Evolutionary conservation across 148 eudicot genomes (phyloP).

Genomic region (Vaccinium corymbosum): DNA sequence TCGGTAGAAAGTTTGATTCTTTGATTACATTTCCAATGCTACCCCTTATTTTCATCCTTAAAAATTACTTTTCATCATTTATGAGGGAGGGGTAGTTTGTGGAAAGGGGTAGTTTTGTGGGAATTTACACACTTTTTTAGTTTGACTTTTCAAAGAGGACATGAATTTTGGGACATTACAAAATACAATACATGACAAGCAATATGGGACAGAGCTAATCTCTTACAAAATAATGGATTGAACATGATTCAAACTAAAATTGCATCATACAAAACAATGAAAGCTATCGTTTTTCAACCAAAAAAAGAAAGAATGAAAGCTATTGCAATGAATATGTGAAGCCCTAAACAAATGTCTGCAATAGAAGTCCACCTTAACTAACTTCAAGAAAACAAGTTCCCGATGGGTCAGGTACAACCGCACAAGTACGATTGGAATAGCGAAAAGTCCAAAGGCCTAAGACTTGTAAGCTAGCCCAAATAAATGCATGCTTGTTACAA

Average conservation of each 20-base stretch:
- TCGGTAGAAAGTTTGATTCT: too few relatives aligned
- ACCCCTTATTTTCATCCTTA: too few relatives aligned
- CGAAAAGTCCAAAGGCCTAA: neutral
- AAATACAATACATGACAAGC: too few relatives aligned
- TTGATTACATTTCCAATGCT: too few relatives aligned
- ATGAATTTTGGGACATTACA: too few relatives aligned
- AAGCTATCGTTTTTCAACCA: neutral
- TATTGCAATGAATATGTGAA: neutral
- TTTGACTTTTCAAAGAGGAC: too few relatives aligned
- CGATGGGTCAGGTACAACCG: neutral
- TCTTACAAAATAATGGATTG: neutral
- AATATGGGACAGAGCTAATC: too few relatives aligned
- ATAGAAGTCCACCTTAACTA: neutral
- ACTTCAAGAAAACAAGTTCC: neutral
- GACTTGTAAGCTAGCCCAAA: neutral
- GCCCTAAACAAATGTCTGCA: slow-evolving; percentile 2
- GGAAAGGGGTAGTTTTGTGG: too few relatives aligned
- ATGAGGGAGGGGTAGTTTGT: too few relatives aligned
- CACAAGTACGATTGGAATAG: neutral
- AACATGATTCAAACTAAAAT: neutral
- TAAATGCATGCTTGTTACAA: neutral
- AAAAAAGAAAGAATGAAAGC: neutral
- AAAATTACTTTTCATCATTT: too few relatives aligned
- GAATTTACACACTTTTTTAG: too few relatives aligned
- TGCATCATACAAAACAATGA: neutral